Conservation (phyloP, 306 rosid genomes). For the Adenanthera pavonina region DNA sequence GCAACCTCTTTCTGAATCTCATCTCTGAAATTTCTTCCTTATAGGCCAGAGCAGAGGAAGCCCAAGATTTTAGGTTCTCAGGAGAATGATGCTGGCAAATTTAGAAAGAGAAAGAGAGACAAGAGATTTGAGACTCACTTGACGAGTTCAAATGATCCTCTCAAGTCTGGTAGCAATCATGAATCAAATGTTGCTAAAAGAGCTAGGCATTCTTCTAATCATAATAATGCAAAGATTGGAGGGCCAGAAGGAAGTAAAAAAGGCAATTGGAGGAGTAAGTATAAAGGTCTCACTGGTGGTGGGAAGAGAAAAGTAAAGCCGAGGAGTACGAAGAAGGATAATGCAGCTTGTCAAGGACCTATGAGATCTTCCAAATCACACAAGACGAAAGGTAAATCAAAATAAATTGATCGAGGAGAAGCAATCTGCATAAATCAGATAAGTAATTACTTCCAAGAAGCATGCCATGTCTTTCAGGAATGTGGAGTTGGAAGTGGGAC, state of each 20-base stretch:
- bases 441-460: conserved; percentile 19
- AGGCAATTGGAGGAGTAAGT: conserved; percentile 34
- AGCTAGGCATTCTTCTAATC: conserved; percentile 41
- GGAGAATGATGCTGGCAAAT: conserved; percentile 41
- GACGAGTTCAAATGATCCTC: conserved; percentile 30
- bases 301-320: conserved; percentile 46
- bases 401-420: conserved; percentile 22
- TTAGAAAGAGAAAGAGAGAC: conserved; percentile 54
- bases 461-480: conserved; percentile 15
- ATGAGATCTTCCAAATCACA: conserved; percentile 43
- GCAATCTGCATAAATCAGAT: conserved; percentile 21
- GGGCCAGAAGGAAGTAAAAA: conserved; percentile 39
- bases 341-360: conserved; percentile 39
- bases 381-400: conserved; percentile 40
- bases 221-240: conserved; percentile 39
- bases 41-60: conserved; percentile 59
- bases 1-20: neutral
- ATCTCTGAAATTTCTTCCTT: conserved; percentile 20
- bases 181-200: conserved; percentile 44
- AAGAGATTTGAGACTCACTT: conserved; percentile 34
- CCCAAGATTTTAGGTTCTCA: conserved; percentile 39
- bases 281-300: conserved; percentile 36
- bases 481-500: conserved; percentile 6
- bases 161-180: conserved; percentile 33
- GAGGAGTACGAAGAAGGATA: conserved; percentile 30